Conservation (phyloP, 208 protist genomes). For the Acanthamoeba lenticulata region DNA sequence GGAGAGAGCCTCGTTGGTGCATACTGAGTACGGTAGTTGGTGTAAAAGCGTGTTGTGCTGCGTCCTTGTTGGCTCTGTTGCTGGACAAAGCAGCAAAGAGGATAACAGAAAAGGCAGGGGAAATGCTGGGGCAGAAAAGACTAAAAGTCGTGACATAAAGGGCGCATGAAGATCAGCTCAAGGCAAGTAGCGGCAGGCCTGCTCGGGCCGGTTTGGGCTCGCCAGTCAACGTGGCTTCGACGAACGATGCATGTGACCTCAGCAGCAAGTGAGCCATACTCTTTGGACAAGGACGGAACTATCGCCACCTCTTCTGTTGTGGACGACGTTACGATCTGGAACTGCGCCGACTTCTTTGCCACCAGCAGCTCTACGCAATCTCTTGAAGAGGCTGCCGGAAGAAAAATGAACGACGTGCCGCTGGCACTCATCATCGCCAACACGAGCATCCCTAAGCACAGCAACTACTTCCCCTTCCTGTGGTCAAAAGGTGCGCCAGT, state of each 20-base stretch:
- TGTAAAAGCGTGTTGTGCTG: neutral
- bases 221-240: no score
- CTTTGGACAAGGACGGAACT: neutral
- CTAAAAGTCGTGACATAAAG: no score
- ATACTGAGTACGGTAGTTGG: no score
- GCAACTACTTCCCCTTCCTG: neutral
- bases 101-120: no score
- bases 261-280: neutral
- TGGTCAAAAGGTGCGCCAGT: slow-evolving; percentile 6
- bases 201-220: no score
- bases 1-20: neutral
- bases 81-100: no score
- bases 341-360: slow-evolving; percentile 39
- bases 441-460: neutral
- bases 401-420: slow-evolving; percentile 6
- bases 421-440: slow-evolving; percentile 25
- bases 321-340: neutral
- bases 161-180: no score
- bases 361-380: neutral
- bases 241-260: neutral
- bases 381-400: neutral
- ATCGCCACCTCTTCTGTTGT: neutral
- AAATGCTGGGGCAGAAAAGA: no score
- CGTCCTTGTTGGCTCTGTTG: neutral
- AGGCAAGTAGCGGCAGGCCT: no score